Percentiles rank a stretch among this genome's conserved stretches.
These are phyloP conservation scores for Periconia digitata DNA, from an alignment of 2,329 filamentous ascomycete species.

Conservation along the genomic window DNA sequence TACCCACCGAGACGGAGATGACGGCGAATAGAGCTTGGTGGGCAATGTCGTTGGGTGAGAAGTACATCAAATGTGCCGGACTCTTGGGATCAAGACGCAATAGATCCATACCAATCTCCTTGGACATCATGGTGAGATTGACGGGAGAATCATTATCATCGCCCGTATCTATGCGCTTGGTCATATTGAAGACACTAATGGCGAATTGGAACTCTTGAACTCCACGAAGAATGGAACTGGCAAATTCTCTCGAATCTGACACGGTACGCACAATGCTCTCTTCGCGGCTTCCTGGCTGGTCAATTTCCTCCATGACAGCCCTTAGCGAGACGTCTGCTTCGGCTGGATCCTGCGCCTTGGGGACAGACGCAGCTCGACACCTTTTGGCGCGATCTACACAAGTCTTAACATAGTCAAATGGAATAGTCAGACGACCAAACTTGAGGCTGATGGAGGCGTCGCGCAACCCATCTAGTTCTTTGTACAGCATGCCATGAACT, in stretches of 20 bases:
- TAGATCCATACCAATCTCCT: conserved; percentile 91
- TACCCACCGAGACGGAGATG: conserved; percentile 85
- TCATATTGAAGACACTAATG: conserved; percentile 85
- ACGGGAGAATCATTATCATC: conserved; percentile 70
- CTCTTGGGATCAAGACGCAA: conserved; percentile 90
- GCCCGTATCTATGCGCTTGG: conserved; percentile 72
- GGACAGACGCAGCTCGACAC: conserved; percentile 35
- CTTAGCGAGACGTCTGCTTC: conserved; percentile 64
- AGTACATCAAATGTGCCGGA: conserved; percentile 97
- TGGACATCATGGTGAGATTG: conserved; percentile 86
- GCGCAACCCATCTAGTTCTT: conserved; percentile 79
- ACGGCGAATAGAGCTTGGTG: conserved; percentile 93
- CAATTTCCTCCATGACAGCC: conserved; percentile 74
- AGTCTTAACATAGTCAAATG: conserved; percentile 78
- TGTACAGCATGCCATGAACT: conserved; percentile 86
- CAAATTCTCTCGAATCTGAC: conserved; percentile 89
- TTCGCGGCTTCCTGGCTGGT: conserved; percentile 65
- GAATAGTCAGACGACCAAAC: conserved; percentile 84
- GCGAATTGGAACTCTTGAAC: conserved; percentile 97
- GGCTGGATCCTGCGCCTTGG: conserved; percentile 26
- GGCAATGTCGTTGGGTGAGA: conserved; percentile 86
- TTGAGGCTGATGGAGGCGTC: conserved; percentile 91
- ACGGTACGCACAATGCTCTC: conserved; percentile 78
- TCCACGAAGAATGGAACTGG: conserved; percentile 84
- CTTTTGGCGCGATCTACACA: conserved; percentile 60